phyloP scores from a whole-genome alignment of 2,329 filamentous ascomycete genomes.

The Talaromyces atroroseus region DNA sequence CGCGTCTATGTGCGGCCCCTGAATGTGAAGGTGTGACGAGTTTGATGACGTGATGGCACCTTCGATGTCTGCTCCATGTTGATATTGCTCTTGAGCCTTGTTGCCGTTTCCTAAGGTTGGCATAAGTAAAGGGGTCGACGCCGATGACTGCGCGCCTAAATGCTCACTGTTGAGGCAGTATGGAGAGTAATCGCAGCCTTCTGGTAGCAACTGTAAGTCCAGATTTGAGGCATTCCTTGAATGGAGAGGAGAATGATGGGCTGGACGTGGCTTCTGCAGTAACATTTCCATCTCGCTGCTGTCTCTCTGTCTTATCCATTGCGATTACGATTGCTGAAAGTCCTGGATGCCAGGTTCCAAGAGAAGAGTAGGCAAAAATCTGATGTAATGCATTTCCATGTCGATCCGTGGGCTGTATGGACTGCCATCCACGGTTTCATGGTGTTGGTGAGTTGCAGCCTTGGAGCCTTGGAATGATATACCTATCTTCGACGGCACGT shows the following conservation, averaged over 20 bases:
- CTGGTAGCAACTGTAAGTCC: not conserved
- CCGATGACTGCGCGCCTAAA: not conserved
- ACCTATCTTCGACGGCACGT: not conserved
- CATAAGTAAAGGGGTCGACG: no score
- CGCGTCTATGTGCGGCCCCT: not conserved
- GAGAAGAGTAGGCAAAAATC: conserved; percentile 3
- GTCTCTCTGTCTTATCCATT: not conserved
- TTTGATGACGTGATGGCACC: no score
- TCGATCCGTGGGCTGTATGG: not conserved
- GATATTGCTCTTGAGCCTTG: not conserved
- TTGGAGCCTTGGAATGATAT: not conserved
- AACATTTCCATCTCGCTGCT: not conserved
- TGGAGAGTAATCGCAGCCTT: not conserved
- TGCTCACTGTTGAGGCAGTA: not conserved
- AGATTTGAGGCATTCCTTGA: not conserved
- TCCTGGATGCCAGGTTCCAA: no score
- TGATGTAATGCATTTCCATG: conserved; percentile 9
- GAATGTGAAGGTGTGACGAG: not conserved
- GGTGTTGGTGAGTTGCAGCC: not conserved
- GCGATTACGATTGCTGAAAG: not conserved
- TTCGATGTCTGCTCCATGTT: not conserved
- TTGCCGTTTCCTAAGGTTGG: not conserved
- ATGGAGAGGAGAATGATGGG: not conserved
- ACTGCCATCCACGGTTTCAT: not conserved
- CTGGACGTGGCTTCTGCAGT: not conserved